Conservation (phyloP, 208 protist species). For the Endotrypanum monterogeii region DNA sequence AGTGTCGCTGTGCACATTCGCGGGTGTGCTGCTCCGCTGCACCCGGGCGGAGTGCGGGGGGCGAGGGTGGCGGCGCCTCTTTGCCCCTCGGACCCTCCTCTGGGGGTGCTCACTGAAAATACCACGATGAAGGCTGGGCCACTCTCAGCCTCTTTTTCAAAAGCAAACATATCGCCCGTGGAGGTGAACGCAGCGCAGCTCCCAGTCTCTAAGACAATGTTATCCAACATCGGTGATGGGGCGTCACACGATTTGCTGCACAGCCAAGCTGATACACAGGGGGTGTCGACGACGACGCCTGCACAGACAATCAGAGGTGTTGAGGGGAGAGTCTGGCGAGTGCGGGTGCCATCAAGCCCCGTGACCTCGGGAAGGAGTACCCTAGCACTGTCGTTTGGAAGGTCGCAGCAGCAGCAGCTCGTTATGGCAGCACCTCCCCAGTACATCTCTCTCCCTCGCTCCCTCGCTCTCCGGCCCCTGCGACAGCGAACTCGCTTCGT, state of each 20-base stretch:
- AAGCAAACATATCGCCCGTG: background rate
- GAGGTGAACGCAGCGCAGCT: background rate
- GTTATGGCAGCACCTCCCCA: background rate
- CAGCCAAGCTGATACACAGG: background rate
- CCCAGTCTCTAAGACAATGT: background rate
- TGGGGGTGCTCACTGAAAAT: background rate
- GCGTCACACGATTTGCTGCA: background rate
- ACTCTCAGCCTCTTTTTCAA: too few species aligned
- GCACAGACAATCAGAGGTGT: background rate
- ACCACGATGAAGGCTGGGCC: background rate
- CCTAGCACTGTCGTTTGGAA: background rate
- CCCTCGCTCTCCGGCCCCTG: constrained; percentile 50
- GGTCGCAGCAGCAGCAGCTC: background rate
- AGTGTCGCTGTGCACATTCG: background rate
- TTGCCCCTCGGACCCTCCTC: background rate
- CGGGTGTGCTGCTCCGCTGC: background rate
- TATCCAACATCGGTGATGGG: background rate
- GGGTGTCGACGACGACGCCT: background rate
- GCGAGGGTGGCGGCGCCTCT: background rate
- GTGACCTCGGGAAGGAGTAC: background rate
- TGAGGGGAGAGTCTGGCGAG: background rate
- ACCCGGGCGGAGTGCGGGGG: background rate
- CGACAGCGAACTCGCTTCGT: constrained; percentile 57
- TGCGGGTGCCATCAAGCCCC: constrained; percentile 4
- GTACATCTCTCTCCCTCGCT: constrained; percentile 34